These are phyloP conservation scores for Melampsora americana DNA, from an alignment of 1,284 basidiomycete genomes.

Conservation along the genomic window DNA sequence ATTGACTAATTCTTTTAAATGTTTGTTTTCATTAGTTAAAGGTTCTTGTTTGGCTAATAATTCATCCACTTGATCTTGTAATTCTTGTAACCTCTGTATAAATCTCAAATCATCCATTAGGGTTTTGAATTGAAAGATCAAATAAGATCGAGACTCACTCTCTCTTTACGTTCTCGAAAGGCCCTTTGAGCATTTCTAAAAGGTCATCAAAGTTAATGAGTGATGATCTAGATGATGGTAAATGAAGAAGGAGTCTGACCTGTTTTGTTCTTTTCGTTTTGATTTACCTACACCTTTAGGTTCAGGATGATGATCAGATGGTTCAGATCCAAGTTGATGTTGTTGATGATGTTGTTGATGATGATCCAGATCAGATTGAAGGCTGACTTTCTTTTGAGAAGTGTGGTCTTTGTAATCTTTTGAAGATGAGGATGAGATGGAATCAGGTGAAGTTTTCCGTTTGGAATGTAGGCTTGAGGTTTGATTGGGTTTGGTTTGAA, in stretches of 20 bases:
- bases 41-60: conserved; percentile 8
- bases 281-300: neutral
- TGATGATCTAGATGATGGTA: neutral
- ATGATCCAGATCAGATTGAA: no score
- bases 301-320: neutral
- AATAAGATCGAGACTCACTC: neutral
- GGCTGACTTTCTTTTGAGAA: neutral
- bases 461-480: neutral
- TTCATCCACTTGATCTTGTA: conserved; percentile 13
- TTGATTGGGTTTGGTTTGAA: neutral
- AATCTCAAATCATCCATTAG: neutral
- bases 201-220: neutral
- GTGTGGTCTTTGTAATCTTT: neutral
- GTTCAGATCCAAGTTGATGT: neutral
- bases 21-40: neutral
- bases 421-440: neutral
- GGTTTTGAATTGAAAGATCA: neutral
- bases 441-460: neutral
- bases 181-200: conserved; percentile 19
- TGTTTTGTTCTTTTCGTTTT: conserved; percentile 16
- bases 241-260: neutral
- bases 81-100: conserved; percentile 12
- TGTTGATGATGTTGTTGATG: neutral
- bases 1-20: conserved; percentile 4
- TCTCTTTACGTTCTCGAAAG: conserved; percentile 21